phyloP scores from a whole-genome alignment of 2,329 filamentous ascomycete species.

The Cladosporium sp. region DNA sequence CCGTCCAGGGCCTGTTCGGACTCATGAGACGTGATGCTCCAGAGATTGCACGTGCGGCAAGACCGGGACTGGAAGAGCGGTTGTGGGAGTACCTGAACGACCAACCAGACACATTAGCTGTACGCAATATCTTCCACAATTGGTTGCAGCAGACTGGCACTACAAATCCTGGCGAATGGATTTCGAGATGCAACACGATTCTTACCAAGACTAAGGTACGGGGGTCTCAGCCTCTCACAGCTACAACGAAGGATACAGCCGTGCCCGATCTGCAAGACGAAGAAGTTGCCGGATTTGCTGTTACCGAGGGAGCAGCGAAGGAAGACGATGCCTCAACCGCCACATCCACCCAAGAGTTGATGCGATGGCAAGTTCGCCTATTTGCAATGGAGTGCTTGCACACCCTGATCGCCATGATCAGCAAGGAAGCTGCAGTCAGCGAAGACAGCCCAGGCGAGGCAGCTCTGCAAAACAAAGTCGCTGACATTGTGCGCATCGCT shows the following conservation, averaged over 20 bases:
- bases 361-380: conserved; percentile 92
- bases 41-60: conserved; percentile 74
- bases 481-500: conserved; percentile 92
- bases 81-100: conserved; percentile 87
- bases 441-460: conserved; percentile 76
- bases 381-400: conserved; percentile 89
- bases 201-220: conserved; percentile 82
- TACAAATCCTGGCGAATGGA: conserved; percentile 77
- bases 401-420: conserved; percentile 76
- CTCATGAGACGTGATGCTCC: conserved; percentile 90
- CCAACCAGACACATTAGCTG: conserved; percentile 70
- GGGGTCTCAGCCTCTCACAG: conserved; percentile 52
- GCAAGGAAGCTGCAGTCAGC: conserved; percentile 74
- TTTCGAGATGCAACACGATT: conserved; percentile 82
- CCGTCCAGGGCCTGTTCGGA: conserved; percentile 86
- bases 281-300: conserved; percentile 92
- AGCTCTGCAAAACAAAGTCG: conserved; percentile 78
- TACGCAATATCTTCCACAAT: conserved; percentile 85
- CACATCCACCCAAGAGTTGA: conserved; percentile 70
- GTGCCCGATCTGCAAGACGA: conserved; percentile 88
- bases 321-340: conserved; percentile 43
- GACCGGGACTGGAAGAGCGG: conserved; percentile 80
- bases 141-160: conserved; percentile 92
- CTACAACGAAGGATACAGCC: conserved; percentile 49
- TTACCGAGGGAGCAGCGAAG: conserved; percentile 61